Evolutionary conservation across 768 basidiomycete species (phyloP).

Genomic region (Suillus clintonianus): DNA sequence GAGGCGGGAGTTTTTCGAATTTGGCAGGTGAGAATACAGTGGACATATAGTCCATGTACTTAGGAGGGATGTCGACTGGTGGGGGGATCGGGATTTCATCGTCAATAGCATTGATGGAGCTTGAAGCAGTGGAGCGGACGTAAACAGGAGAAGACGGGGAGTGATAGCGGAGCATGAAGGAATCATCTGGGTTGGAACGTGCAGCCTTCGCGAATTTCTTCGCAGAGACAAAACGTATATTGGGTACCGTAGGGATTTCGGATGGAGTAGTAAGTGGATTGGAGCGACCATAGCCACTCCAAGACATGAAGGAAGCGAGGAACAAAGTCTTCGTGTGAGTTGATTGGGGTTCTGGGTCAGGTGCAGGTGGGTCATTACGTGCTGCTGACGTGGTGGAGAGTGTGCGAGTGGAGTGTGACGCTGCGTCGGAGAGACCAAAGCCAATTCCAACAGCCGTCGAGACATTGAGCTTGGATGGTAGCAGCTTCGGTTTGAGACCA

Average conservation of each 20-base stretch:
- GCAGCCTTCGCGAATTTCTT: neutral
- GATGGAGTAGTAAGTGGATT: neutral
- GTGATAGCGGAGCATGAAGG: neutral
- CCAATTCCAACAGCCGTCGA: too few species aligned
- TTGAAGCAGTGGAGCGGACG: slow-evolving; percentile 1
- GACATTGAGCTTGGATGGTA: too few species aligned
- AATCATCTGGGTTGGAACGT: neutral
- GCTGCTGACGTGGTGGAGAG: neutral
- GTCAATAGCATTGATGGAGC: neutral
- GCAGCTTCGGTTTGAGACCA: too few species aligned
- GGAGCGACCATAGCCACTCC: slow-evolving; percentile 4
- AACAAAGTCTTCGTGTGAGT: too few species aligned
- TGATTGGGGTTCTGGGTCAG: neutral
- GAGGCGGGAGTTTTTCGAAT: slow-evolving; percentile 33
- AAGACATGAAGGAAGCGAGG: neutral
- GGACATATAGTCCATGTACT: neutral
- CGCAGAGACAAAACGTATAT: neutral
- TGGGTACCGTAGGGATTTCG: neutral
- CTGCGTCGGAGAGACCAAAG: too few species aligned
- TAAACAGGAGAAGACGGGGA: neutral
- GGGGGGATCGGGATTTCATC: neutral
- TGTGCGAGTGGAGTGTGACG: neutral
- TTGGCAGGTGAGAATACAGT: slow-evolving; percentile 26
- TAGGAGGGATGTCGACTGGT: neutral
- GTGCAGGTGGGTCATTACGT: neutral